Evolutionary conservation across 805 yeast species (phyloP).

Genomic region (Wickerhamomyces queroliae): DNA sequence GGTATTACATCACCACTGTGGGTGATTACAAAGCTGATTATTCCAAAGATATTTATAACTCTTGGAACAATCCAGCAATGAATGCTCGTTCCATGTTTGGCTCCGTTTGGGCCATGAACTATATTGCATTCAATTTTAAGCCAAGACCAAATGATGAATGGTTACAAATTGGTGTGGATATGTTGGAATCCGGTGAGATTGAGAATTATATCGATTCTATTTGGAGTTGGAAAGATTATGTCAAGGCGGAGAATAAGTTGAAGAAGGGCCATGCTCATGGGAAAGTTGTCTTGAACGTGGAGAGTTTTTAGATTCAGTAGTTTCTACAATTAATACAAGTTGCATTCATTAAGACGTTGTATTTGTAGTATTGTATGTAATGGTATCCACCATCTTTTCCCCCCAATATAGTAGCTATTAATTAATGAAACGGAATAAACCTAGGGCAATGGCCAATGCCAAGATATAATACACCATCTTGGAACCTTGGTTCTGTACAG

Average conservation of each 20-base stretch:
- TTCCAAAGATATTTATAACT: slow-evolving; percentile 27
- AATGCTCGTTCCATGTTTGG: slow-evolving; percentile 30
- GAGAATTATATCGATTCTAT: slow-evolving; percentile 49
- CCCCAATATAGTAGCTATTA: background rate
- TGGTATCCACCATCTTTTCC: too few relatives aligned
- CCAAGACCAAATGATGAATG: slow-evolving; percentile 30
- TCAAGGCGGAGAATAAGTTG: slow-evolving; percentile 49
- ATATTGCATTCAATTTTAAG: slow-evolving; percentile 29
- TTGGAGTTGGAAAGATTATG: slow-evolving; percentile 47
- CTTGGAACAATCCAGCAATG: slow-evolving; percentile 30
- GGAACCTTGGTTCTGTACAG: slow-evolving; percentile 1
- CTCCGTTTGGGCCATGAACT: slow-evolving; percentile 30
- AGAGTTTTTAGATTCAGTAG: slow-evolving; percentile 25
- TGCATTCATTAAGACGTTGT: too few relatives aligned
- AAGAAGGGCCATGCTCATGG: slow-evolving; percentile 54
- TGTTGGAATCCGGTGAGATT: slow-evolving; percentile 42
- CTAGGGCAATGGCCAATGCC: slow-evolving; percentile 26
- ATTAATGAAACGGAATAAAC: slow-evolving; percentile 16
- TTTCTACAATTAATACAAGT: too few relatives aligned
- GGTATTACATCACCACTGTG: slow-evolving; percentile 50
- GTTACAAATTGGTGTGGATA: slow-evolving; percentile 35
- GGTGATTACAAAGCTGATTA: slow-evolving; percentile 53
- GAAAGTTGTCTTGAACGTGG: slow-evolving; percentile 53
- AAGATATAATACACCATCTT: slow-evolving; percentile 25
- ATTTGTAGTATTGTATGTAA: too few relatives aligned